These are phyloP conservation scores for Trametes cingulata DNA, from an alignment of 768 basidiomycete species.

Conservation along the genomic window DNA sequence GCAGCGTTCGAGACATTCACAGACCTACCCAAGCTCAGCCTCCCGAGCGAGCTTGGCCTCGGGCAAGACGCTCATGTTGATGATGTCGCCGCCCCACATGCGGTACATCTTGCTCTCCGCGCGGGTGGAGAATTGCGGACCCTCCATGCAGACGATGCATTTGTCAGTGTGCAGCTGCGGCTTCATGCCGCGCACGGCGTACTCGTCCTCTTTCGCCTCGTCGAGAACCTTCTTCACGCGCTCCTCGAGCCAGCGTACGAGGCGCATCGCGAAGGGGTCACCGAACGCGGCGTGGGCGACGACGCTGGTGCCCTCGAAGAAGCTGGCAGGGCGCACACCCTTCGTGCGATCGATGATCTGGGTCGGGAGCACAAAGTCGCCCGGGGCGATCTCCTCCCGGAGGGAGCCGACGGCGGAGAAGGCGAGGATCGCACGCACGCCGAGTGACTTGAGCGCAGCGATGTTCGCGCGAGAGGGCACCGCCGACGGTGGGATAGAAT, in stretches of 20 bases:
- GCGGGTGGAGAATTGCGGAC: conserved; percentile 96
- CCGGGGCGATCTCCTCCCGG: conserved; percentile 89
- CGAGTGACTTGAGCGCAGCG: conserved; percentile 90
- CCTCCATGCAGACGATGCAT: conserved; percentile 95
- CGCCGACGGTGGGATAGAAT: conserved; percentile 74
- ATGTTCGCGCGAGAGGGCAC: conserved; percentile 93
- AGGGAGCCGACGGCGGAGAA: conserved; percentile 96
- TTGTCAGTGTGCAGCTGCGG: conserved; percentile 78
- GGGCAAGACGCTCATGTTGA: conserved; percentile 97
- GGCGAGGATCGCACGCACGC: conserved; percentile 85
- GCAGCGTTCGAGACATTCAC: not conserved
- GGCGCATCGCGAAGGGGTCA: conserved; percentile 76
- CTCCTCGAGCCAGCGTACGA: conserved; percentile 65
- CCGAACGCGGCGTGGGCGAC: conserved; percentile 96
- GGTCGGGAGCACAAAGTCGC: conserved; percentile 82
- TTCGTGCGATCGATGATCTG: conserved; percentile 98
- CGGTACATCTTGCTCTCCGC: conserved; percentile 96
- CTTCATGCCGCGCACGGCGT: conserved; percentile 46
- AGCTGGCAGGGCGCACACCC: conserved; percentile 83
- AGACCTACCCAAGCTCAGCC: conserved; percentile 82
- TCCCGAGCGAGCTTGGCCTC: conserved; percentile 97
- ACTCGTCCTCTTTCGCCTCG: conserved; percentile 23
- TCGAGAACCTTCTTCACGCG: conserved; percentile 65
- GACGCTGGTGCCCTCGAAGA: conserved; percentile 79
- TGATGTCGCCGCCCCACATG: conserved; percentile 88